phyloP scores from a whole-genome alignment of 2,329 filamentous ascomycete species.

The Fusarium praegraminearum region DNA sequence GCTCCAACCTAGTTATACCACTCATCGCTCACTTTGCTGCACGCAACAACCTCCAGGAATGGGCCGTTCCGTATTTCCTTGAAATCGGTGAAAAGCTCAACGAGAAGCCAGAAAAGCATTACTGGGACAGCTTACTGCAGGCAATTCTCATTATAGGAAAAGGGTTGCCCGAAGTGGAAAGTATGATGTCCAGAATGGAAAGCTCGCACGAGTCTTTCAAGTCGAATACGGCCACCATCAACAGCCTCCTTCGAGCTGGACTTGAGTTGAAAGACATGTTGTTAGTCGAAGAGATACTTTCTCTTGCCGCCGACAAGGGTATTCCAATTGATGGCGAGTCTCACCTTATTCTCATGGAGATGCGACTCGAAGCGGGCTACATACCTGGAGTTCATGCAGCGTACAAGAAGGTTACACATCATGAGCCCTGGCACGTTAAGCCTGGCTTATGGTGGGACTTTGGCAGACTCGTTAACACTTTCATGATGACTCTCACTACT shows the following conservation, averaged over 20 bases:
- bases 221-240: conserved; percentile 79
- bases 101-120: conserved; percentile 61
- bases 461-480: conserved; percentile 74
- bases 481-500: conserved; percentile 76
- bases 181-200: conserved; percentile 79
- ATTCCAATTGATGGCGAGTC: conserved; percentile 77
- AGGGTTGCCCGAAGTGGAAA: conserved; percentile 63
- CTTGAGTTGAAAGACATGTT: conserved; percentile 76
- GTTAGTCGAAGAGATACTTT: conserved; percentile 78
- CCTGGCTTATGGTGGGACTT: conserved; percentile 65
- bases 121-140: conserved; percentile 81
- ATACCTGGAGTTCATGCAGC: conserved; percentile 75
- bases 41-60: conserved; percentile 69
- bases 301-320: conserved; percentile 72
- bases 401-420: conserved; percentile 62
- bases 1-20: conserved; percentile 45
- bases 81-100: conserved; percentile 60
- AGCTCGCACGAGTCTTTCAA: conserved; percentile 62
- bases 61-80: conserved; percentile 71
- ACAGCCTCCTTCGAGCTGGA: conserved; percentile 79
- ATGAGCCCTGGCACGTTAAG: conserved; percentile 55
- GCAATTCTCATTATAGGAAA: conserved; percentile 76
- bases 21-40: conserved; percentile 64
- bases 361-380: conserved; percentile 79
- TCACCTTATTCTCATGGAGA: conserved; percentile 79